Percentiles rank a stretch among this genome's conserved stretches.
Evolutionary conservation across 441 rosid species (phyloP).

Genomic region (Adansonia madagascariensis): DNA sequence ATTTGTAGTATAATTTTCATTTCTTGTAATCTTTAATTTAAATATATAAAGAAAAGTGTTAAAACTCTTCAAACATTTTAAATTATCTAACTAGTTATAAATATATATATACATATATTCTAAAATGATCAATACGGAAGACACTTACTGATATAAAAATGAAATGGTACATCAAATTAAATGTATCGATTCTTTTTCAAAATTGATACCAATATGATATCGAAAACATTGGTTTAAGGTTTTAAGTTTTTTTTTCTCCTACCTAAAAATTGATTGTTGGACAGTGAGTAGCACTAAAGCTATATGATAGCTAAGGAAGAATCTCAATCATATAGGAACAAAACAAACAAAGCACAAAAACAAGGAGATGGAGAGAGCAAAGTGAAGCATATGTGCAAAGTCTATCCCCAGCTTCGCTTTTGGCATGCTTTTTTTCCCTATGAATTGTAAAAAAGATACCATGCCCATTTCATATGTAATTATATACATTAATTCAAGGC

Average conservation of each 20-base stretch:
- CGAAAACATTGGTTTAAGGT: too few species aligned
- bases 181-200: too few species aligned
- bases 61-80: too few species aligned
- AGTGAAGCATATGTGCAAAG: slow-evolving; percentile 19
- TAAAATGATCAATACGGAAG: too few species aligned
- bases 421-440: background rate
- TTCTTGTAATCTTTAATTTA: too few species aligned
- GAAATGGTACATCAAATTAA: too few species aligned
- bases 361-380: background rate
- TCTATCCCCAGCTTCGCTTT: background rate
- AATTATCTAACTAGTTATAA: too few species aligned
- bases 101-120: too few species aligned
- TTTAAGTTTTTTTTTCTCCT: background rate
- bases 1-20: too few species aligned
- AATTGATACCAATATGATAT: too few species aligned
- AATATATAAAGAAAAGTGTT: too few species aligned
- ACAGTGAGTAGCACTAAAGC: background rate
- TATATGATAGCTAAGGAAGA: background rate
- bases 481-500: background rate
- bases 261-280: background rate
- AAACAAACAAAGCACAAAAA: background rate
- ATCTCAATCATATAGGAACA: background rate
- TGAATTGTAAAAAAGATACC: slow-evolving; percentile 12
- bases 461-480: background rate
- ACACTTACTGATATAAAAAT: too few species aligned